A percentile compares a stretch with the other conserved stretches of the same genome.
These are phyloP conservation scores for Verticillium alfalfae DNA, from an alignment of 2,329 filamentous ascomycete genomes.

Conservation along the genomic window DNA sequence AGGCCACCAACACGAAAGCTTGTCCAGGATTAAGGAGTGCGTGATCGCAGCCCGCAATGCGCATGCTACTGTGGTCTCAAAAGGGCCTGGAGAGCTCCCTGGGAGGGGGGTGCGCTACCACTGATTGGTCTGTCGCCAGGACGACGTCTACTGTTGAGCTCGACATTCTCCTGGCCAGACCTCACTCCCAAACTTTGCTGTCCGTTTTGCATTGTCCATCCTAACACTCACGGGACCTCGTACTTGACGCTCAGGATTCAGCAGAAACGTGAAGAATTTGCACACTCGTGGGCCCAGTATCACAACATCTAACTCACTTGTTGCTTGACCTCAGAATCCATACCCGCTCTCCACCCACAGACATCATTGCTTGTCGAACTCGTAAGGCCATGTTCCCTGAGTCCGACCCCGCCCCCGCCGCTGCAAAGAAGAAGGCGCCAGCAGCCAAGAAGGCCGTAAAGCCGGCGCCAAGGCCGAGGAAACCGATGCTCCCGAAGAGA, in stretches of 20 bases:
- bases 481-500: slow-evolving; percentile 10
- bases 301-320: background rate
- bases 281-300: background rate
- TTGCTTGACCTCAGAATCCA: background rate
- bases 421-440: slow-evolving; percentile 26
- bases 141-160: background rate
- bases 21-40: background rate
- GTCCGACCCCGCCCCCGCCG: slow-evolving; percentile 31
- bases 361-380: slow-evolving; percentile 52
- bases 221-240: background rate
- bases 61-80: background rate
- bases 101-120: background rate
- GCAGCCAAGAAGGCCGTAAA: slow-evolving; percentile 19
- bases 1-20: background rate
- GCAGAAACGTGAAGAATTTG: background rate
- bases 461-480: slow-evolving; percentile 22
- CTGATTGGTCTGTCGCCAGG: background rate
- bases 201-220: background rate
- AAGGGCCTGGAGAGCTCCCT: background rate
- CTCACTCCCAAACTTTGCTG: background rate
- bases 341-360: background rate
- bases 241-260: background rate
- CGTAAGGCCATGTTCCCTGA: no score
- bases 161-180: background rate
- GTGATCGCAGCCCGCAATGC: background rate